Evolutionary conservation across 2,329 filamentous ascomycete genomes (phyloP).

Genomic region (Fusarium hainanense): DNA sequence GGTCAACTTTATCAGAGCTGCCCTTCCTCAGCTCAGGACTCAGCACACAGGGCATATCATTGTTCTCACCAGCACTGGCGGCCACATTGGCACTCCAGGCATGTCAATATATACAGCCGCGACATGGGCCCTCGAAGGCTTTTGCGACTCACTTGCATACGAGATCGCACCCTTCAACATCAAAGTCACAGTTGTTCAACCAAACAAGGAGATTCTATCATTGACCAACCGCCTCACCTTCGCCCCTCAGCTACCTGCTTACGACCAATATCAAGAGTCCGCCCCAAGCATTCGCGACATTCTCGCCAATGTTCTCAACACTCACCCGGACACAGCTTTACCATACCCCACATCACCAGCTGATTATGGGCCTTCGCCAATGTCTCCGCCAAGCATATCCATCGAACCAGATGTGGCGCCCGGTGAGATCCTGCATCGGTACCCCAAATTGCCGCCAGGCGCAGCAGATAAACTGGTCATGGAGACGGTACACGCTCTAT

Average conservation of each 20-base stretch:
- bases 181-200: slow-evolving; percentile 95
- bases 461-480: slow-evolving; percentile 80
- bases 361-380: slow-evolving; percentile 46
- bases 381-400: slow-evolving; percentile 48
- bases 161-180: slow-evolving; percentile 98
- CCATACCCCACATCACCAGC: slow-evolving; percentile 44
- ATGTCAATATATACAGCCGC: slow-evolving; percentile 91
- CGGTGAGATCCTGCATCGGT: slow-evolving; percentile 70
- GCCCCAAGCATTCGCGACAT: slow-evolving; percentile 88
- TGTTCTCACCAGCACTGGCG: slow-evolving; percentile 87
- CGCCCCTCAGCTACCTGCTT: slow-evolving; percentile 77
- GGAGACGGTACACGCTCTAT: slow-evolving; percentile 91
- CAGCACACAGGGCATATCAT: slow-evolving; percentile 91
- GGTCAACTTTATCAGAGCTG: slow-evolving; percentile 93
- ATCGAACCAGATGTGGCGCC: slow-evolving; percentile 51
- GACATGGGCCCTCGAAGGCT: slow-evolving; percentile 95
- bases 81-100: slow-evolving; percentile 91
- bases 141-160: slow-evolving; percentile 94
- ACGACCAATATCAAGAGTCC: slow-evolving; percentile 56
- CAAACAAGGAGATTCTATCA: slow-evolving; percentile 90
- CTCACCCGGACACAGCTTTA: slow-evolving; percentile 73
- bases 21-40: slow-evolving; percentile 80
- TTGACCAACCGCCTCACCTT: slow-evolving; percentile 89
- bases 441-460: slow-evolving; percentile 75
- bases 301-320: slow-evolving; percentile 80